Base-by-base conservation (phyloP, 2,329 filamentous ascomycete genomes). In the Fusarium succisae region DNA sequence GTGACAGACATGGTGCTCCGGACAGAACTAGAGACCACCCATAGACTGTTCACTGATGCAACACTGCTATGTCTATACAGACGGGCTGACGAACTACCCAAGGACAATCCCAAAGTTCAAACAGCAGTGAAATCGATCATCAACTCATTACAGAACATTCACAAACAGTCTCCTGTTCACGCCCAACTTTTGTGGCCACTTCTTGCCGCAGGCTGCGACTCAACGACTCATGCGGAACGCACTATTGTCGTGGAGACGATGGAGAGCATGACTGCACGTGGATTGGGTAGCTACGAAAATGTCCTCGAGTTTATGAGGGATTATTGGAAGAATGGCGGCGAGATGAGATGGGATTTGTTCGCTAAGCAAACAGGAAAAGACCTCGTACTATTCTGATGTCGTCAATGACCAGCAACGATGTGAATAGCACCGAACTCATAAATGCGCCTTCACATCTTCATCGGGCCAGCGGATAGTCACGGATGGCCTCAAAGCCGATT, bases 291-390 rank as follows among this genome's bases (percentile, higher is more conserved):
- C 11, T 70, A 61, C 3, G 50, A 50, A 2, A 45, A 43, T 8
- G 63, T 67, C 14, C 43, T 67, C 6, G 41, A 51, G 24, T 70
- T 70, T 13, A 56, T 70, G 63, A 57, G 22, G n/a, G 28, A 67
- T 44, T 69, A 70, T 14, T 70, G 63, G 63, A 48, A 47, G n/a
- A 45, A 51, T 13, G 63, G 66, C 0, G 63, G 56, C 1, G 44
- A 54, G 3, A 56, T 57, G 38, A 38, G 63, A 32, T 70, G 66
- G 66, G 66, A 70, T 18, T 13, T 63, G 5, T 67, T 70, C n/a
- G 57, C 66, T 10, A 62, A 56, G 30, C 45, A 70, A 30, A 51
- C 39, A n/a, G 56, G 50, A 39, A 62, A 43, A n/a, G 66, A 67
- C 8, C 38, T 70, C 13, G 57, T 69, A 3, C 15, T 69, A 15